These are phyloP conservation scores for Pseudogymnoascus sp. DNA, from an alignment of 2,329 filamentous ascomycete genomes.

Conservation along the genomic window DNA sequence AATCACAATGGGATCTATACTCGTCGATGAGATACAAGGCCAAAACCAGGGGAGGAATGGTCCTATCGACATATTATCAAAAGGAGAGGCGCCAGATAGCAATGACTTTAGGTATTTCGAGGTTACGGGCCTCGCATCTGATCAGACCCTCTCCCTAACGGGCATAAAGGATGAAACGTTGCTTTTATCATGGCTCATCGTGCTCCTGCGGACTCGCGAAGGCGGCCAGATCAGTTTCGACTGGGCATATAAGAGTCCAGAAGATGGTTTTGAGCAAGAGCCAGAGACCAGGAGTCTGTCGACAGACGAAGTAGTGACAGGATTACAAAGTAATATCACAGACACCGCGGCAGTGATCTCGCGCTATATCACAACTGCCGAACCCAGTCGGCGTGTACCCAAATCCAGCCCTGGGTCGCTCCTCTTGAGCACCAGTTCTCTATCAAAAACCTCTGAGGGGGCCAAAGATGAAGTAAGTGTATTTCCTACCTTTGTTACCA, in stretches of 20 bases:
- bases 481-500: background rate
- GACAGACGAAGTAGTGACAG: slow-evolving; percentile 29
- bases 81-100: slow-evolving; percentile 2
- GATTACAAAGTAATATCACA: slow-evolving; percentile 27
- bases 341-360: slow-evolving; percentile 26
- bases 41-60: background rate
- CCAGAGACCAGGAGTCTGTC: slow-evolving; percentile 20
- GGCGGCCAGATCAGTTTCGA: slow-evolving; percentile 32
- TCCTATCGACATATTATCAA: slow-evolving; percentile 5
- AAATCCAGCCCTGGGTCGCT: slow-evolving; percentile 11
- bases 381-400: background rate
- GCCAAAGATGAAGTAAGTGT: slow-evolving; percentile 23
- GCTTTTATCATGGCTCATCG: slow-evolving; percentile 38
- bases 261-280: slow-evolving; percentile 16
- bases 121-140: slow-evolving; percentile 24
- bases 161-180: slow-evolving; percentile 35
- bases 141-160: slow-evolving; percentile 25
- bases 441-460: slow-evolving; percentile 11
- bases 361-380: slow-evolving; percentile 18
- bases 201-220: slow-evolving; percentile 37
- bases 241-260: slow-evolving; percentile 30
- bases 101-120: slow-evolving; percentile 24
- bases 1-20: slow-evolving; percentile 12
- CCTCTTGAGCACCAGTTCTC: slow-evolving; percentile 16
- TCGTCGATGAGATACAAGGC: slow-evolving; percentile 10